phyloP scores from a whole-genome alignment of 2,329 filamentous ascomycete species.

The Proliferodiscus dingleyae region DNA sequence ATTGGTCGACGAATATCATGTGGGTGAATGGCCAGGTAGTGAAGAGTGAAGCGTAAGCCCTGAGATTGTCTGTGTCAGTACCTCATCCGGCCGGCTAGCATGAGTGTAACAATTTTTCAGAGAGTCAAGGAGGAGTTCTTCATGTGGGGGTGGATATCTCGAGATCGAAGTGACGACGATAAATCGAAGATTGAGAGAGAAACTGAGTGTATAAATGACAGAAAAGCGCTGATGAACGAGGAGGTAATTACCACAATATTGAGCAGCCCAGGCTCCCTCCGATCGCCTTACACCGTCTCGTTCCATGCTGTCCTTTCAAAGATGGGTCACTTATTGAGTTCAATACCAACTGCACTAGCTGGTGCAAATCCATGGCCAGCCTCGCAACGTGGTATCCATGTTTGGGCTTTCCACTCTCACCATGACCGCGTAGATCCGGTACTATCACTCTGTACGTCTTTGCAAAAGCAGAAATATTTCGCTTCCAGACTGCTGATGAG shows the following conservation, averaged over 20 bases:
- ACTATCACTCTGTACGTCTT: constrained; percentile 24
- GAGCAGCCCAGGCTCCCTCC: constrained; percentile 30
- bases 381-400: constrained; percentile 30
- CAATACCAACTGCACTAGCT: constrained; percentile 17
- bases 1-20: constrained; percentile 31
- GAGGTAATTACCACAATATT: constrained; percentile 30
- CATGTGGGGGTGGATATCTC: too few relatives aligned
- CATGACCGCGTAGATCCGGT: constrained; percentile 31
- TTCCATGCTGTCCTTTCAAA: neutral
- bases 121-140: too few relatives aligned
- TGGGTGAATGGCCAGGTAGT: constrained; percentile 24
- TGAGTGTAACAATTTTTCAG: too few relatives aligned
- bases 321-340: neutral
- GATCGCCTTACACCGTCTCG: constrained; percentile 20
- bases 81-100: neutral
- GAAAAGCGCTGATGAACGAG: too few relatives aligned
- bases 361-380: constrained; percentile 28
- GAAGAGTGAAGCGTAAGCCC: constrained; percentile 31
- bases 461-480: constrained; percentile 25
- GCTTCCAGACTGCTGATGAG: constrained; percentile 27
- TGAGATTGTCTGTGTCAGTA: constrained; percentile 8
- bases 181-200: neutral
- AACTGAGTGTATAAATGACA: too few relatives aligned
- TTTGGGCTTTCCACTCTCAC: constrained; percentile 23
- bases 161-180: neutral